Evolutionary conservation across 2,329 filamentous ascomycete species (phyloP).

Genomic region (Microdochium paspali): DNA sequence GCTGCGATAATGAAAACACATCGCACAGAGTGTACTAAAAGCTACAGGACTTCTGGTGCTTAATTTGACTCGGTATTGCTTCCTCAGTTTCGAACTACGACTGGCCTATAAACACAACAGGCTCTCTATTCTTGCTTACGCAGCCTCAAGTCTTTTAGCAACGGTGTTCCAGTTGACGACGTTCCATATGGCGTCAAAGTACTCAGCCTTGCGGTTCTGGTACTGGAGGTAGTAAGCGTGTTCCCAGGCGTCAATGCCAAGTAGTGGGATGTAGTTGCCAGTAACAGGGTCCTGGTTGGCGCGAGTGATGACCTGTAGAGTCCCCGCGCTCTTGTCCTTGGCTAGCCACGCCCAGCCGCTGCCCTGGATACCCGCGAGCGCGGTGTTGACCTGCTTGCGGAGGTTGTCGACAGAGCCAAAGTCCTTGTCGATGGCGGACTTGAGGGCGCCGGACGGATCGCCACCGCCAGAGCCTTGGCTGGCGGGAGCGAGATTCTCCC

Average conservation of each 20-base stretch:
- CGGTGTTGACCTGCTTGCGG: conserved; percentile 41
- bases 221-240: conserved; percentile 55
- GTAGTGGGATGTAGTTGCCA: conserved; percentile 36
- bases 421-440: conserved; percentile 37
- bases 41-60: too few species aligned
- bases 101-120: too few species aligned
- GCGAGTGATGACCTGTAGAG: conserved; percentile 49
- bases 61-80: too few species aligned
- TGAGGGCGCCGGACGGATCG: conserved; percentile 36
- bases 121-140: conserved; percentile 7
- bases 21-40: too few species aligned
- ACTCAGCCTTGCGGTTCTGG: conserved; percentile 75
- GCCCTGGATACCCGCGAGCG: conserved; percentile 50
- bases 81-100: too few species aligned
- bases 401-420: conserved; percentile 48
- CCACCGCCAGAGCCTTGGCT: conserved; percentile 26
- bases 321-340: conserved; percentile 36
- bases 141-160: conserved; percentile 17
- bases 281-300: conserved; percentile 55
- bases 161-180: conserved; percentile 60
- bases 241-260: conserved; percentile 59
- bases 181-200: conserved; percentile 72
- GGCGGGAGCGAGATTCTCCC: conserved; percentile 54
- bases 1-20: too few species aligned
- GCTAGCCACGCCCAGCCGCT: conserved; percentile 62